Base-by-base conservation (phyloP, 2,329 filamentous ascomycete genomes). In the Alternaria tenuissima region DNA sequence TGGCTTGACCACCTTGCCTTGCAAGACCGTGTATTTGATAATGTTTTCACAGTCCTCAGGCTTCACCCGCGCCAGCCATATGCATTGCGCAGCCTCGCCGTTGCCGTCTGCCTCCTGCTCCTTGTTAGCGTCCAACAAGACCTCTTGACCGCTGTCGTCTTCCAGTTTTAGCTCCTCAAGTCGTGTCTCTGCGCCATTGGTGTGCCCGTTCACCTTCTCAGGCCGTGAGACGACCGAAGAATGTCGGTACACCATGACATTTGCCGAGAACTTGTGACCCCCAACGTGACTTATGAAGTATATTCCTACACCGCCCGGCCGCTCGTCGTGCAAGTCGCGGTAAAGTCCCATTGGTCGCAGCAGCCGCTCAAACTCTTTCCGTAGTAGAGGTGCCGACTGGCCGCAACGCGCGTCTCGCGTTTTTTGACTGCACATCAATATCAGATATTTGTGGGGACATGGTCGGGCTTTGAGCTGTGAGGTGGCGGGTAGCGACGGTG, bases 211-310 rank as follows among this genome's bases (percentile, higher is more conserved):
- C 6, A 59, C 52, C 30, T 69, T 44, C 22, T 63, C 66, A 4
- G 67, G 62, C 18, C 55, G 62, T 26, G 68, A 60, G 0, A 73
- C 57, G 0, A 67, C 72, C 2, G 73, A 72, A 0, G 71, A 83
- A 18, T 86, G 85, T 9, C 95, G 87, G 78, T 99, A 98, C 1
- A 99, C 84, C 83, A 99, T 91, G 69, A 98, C 88, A 72, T 99
- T 99, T 28, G 95, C 95, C 47, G 90, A 89, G 81, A 96, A 98
- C 82, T 97, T 97, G 83, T 99, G 95, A 0, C 95, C 95, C 28
- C 95, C 95, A 3, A 97, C 93, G 75, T 99, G 95, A 68, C 89
- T 94, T 74, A 98, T 96, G 76, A 97, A 98, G 81, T 97, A 97
- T 66, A 99, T 92, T 0, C 93, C 94, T 6, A 97, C 94, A 12